A percentile compares a stretch with the other conserved stretches of the same genome.
phyloP scores from a whole-genome alignment of 441 rosid genomes.

The Hura crepitans region DNA sequence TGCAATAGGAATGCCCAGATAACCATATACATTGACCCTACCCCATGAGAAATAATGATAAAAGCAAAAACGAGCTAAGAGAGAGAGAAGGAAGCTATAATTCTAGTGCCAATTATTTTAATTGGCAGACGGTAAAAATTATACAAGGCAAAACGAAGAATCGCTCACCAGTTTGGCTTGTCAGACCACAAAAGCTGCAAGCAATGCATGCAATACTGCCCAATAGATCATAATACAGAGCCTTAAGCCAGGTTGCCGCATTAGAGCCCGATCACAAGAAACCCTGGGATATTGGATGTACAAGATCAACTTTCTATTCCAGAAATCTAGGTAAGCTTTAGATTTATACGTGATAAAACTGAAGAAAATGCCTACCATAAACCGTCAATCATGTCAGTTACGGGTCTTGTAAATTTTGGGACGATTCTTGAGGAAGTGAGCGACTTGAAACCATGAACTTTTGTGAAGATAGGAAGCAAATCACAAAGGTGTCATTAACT shows the following conservation, averaged over 20 bases:
- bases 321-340: slow-evolving; percentile 4
- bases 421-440: slow-evolving; percentile 76
- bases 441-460: slow-evolving; percentile 97
- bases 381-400: slow-evolving; percentile 83
- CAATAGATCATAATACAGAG: slow-evolving; percentile 85
- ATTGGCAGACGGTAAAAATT: too few relatives aligned
- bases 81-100: too few relatives aligned
- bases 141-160: neutral
- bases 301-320: slow-evolving; percentile 8
- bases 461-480: slow-evolving; percentile 12
- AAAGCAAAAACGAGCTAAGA: too few relatives aligned
- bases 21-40: neutral
- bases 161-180: slow-evolving; percentile 39
- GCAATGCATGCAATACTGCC: slow-evolving; percentile 82
- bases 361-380: slow-evolving; percentile 55
- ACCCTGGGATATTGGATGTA: slow-evolving; percentile 52
- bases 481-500: slow-evolving; percentile 1
- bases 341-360: slow-evolving; percentile 1
- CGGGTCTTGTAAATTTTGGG: slow-evolving; percentile 83
- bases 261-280: slow-evolving; percentile 91
- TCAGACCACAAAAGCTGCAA: slow-evolving; percentile 73
- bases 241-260: slow-evolving; percentile 90
- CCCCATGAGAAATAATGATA: neutral
- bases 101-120: too few relatives aligned
- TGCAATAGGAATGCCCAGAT: neutral